phyloP scores from a whole-genome alignment of 768 basidiomycete genomes.

The Hygrocybe punicea region DNA sequence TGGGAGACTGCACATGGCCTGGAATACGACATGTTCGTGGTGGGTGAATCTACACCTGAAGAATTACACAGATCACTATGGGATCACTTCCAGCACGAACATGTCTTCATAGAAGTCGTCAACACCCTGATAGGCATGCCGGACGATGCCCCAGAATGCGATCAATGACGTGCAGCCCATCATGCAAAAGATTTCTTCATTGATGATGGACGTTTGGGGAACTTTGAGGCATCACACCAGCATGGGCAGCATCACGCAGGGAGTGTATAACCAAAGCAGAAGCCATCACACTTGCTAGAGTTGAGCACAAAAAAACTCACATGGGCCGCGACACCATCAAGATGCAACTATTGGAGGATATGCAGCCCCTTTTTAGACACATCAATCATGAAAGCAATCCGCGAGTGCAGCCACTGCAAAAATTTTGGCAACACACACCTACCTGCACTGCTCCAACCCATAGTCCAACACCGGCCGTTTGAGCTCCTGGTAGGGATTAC shows the following conservation, averaged over 20 bases:
- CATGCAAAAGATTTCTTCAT: not conserved
- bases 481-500: not conserved
- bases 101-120: no score
- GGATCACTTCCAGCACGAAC: no score
- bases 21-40: not conserved
- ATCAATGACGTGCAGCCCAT: no score
- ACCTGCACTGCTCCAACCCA: no score
- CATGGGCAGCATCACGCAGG: constrained; percentile 14
- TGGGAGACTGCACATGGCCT: constrained; percentile 21
- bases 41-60: not conserved
- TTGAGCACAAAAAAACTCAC: not conserved
- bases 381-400: no score
- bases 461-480: not conserved
- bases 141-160: no score
- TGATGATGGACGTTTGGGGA: constrained; percentile 16
- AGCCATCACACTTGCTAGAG: not conserved
- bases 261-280: constrained; percentile 27
- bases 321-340: no score
- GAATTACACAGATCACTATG: constrained; percentile 14
- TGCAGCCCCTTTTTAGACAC: no score
- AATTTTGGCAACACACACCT: no score
- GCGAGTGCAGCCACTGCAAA: no score
- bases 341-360: no score
- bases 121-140: no score
- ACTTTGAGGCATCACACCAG: constrained; percentile 13